Base-by-base conservation (phyloP, 352 stramenopile genomes). In the Pythium utonaiense region DNA sequence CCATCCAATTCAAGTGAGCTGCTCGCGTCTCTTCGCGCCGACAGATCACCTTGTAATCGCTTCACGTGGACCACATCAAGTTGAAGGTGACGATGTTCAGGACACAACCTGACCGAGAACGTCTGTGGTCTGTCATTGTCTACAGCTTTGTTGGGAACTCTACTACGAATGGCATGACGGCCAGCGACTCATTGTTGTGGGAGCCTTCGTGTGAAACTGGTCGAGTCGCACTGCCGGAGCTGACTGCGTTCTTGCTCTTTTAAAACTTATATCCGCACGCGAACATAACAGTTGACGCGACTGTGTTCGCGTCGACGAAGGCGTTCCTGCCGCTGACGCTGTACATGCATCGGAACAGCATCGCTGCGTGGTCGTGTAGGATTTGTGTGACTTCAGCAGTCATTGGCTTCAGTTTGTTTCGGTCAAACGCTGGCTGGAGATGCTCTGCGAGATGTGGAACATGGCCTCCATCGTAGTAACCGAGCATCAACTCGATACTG, bases 1-100 rank as follows among this genome's bases (percentile, higher is more conserved):
- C 8, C 73, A 77, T 34, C 69, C 53, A 59, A 80, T 71, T 0
- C 21, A 6, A 9, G 71, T 66, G 50, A 92, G 65, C 74, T 33
- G 28, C 28, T 33, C 28, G 28, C 28, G 28, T 33, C 28, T 9
- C 9, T 33, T 33, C 28, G 28, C 9, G 28, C 28, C 28, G 5
- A 33, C 5, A 33, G 28, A 33, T 33, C 28, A n/a, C 6, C 5
- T 44, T 44, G 17, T 42, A 24, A 22, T 24, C 38, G 2, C 17
- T 3, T n/a, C 22, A 44, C 17, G 38, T 44, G 38, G 38, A 22
- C 16, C 38, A 44, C 38, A 1, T 24, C 14, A 44, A 14, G 1
- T 44, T 41, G 34, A 41, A 41, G 34, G n/a, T n/a, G n/a, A n/a
- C n/a, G n/a, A n/a, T n/a, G n/a, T n/a, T n/a, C n/a, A n/a, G n/a